These are phyloP conservation scores for Knufia petricola DNA, from an alignment of 2,329 filamentous ascomycete genomes.

Conservation along the genomic window DNA sequence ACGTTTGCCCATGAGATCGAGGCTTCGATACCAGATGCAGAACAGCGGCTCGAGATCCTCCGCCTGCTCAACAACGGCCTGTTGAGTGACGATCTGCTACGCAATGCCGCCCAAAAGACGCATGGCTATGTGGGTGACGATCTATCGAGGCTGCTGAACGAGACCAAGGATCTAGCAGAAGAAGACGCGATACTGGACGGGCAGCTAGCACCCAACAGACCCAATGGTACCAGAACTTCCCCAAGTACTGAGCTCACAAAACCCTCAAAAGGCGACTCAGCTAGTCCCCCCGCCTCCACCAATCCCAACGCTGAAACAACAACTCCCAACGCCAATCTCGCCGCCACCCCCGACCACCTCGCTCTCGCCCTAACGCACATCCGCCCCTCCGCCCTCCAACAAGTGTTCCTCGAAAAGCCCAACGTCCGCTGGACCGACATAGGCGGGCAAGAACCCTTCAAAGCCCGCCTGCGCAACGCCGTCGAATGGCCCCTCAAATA, in stretches of 20 bases:
- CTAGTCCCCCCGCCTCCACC: too few species aligned
- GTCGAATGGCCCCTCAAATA: slow-evolving; percentile 50
- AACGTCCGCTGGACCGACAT: slow-evolving; percentile 81
- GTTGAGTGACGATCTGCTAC: slow-evolving; percentile 44
- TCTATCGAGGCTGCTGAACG: slow-evolving; percentile 52
- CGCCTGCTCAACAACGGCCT: slow-evolving; percentile 48
- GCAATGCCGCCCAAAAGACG: slow-evolving; percentile 60
- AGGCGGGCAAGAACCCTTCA: slow-evolving; percentile 70
- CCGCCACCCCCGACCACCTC: slow-evolving; percentile 42
- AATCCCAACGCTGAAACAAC: too few species aligned
- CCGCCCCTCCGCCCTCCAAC: slow-evolving; percentile 77
- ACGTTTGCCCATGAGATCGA: slow-evolving; percentile 60
- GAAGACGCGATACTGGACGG: background rate
- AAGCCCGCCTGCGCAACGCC: slow-evolving; percentile 49
- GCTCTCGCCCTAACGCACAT: slow-evolving; percentile 57
- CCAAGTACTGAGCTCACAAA: too few species aligned
- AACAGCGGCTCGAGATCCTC: slow-evolving; percentile 64
- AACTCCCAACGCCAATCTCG: too few species aligned
- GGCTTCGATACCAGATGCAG: slow-evolving; percentile 64
- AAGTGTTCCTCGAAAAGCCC: slow-evolving; percentile 79
- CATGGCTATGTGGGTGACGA: slow-evolving; percentile 82
- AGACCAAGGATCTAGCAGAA: background rate
- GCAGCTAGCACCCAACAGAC: background rate
- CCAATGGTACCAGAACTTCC: background rate
- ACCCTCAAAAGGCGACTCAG: too few species aligned